phyloP scores from a whole-genome alignment of 176 grass and related monocot genomes.

The Musa troglodytarum region DNA sequence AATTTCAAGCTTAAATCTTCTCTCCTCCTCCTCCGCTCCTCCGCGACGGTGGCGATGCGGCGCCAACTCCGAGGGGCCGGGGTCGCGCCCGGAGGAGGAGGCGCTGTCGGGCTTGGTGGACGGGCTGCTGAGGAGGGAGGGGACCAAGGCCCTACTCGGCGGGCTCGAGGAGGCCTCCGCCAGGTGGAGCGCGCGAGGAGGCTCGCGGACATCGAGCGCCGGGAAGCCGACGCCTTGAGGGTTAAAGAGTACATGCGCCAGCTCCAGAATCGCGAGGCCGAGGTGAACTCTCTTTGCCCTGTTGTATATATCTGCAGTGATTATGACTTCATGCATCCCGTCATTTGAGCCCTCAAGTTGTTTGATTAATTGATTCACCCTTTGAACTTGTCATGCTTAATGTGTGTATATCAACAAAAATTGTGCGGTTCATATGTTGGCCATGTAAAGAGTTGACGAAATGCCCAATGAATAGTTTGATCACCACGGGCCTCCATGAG shows the following conservation, averaged over 20 bases:
- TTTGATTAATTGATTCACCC: too few species aligned
- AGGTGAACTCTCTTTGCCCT: constrained; percentile 30
- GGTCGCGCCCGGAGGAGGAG: neutral
- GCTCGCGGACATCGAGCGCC: constrained; percentile 60
- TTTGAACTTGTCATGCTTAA: too few species aligned
- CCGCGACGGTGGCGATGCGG: neutral
- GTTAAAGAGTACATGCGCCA: constrained; percentile 51
- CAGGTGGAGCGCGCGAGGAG: constrained; percentile 72
- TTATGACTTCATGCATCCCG: neutral
- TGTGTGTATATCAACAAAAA: too few species aligned
- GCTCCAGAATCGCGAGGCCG: constrained; percentile 49
- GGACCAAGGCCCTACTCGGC: constrained; percentile 54
- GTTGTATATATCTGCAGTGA: neutral
- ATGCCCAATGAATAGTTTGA: too few species aligned
- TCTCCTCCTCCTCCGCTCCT: neutral
- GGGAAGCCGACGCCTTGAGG: constrained; percentile 42
- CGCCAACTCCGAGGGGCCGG: neutral
- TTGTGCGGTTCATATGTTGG: too few species aligned
- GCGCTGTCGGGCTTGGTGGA: constrained; percentile 38
- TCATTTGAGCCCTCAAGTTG: neutral
- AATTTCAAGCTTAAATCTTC: neutral
- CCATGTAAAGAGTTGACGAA: too few species aligned
- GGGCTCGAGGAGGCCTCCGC: constrained; percentile 64
- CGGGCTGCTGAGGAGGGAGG: constrained; percentile 56
- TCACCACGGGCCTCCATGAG: too few species aligned